These are phyloP conservation scores for Cylindrotheca fusiformis DNA, from an alignment of 108 stramenopile genomes.

Conservation along the genomic window DNA sequence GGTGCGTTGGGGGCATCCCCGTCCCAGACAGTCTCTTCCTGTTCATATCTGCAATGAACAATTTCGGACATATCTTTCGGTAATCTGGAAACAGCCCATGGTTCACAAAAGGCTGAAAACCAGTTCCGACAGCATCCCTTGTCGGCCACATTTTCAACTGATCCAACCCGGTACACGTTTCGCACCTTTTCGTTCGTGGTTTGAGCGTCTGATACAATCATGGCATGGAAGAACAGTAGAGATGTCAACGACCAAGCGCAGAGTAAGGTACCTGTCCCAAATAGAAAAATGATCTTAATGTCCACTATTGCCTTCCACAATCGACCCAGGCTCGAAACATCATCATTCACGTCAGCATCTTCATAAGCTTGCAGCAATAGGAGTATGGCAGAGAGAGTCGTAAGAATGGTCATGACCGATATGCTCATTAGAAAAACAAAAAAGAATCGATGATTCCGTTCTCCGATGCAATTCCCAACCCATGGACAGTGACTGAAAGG, in stretches of 20 bases:
- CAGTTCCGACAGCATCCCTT: constrained; percentile 74
- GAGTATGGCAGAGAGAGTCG: constrained; percentile 43
- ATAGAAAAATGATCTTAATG: constrained; percentile 55
- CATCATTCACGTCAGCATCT: constrained; percentile 13
- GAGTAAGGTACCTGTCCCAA: constrained; percentile 59
- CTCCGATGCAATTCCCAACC: constrained; percentile 95
- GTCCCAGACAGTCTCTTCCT: constrained; percentile 19
- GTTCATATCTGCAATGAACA: constrained; percentile 19
- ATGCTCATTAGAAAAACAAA: constrained; percentile 70
- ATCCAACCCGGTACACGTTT: constrained; percentile 64
- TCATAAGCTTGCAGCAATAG: constrained; percentile 44
- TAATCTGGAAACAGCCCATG: constrained; percentile 23
- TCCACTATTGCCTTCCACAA: constrained; percentile 40
- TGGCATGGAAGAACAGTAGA: constrained; percentile 68
- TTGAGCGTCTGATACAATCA: constrained; percentile 75
- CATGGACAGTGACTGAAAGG: constrained; percentile 84
- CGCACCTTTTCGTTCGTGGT: constrained; percentile 86
- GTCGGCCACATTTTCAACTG: constrained; percentile 51
- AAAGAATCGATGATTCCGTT: constrained; percentile 88
- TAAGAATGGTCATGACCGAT: constrained; percentile 48
- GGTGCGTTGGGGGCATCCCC: constrained; percentile 9
- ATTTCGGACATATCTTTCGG: constrained; percentile 29
- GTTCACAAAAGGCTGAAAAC: constrained; percentile 44
- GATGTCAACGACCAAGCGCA: constrained; percentile 80
- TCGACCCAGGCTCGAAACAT: constrained; percentile 12